A percentile compares a stretch with the other conserved stretches of the same genome.
These are phyloP conservation scores for Coriaria nepalensis DNA, from an alignment of 306 rosid species.

Conservation along the genomic window DNA sequence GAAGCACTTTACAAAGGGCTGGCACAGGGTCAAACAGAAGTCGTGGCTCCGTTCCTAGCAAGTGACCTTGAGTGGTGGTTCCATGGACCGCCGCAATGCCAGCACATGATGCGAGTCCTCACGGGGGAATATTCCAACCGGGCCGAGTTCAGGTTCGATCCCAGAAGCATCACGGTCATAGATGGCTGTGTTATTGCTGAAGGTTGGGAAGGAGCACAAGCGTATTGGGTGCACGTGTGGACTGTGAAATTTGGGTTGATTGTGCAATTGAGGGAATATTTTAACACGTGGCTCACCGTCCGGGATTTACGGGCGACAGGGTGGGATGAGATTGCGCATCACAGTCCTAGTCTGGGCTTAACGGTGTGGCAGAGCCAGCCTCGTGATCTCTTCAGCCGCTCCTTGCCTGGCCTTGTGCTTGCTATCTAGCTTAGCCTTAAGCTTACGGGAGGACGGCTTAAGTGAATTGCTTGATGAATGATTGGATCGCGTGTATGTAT, in stretches of 20 bases:
- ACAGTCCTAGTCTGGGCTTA: conserved; percentile 4
- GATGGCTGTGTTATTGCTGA: conserved; percentile 50
- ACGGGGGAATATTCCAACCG: conserved; percentile 46
- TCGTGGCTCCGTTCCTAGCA: conserved; percentile 38
- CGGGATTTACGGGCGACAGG: conserved; percentile 41
- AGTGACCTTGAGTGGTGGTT: conserved; percentile 88
- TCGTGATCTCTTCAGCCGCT: conserved; percentile 49
- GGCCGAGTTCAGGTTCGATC: conserved; percentile 55
- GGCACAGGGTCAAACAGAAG: conserved; percentile 24
- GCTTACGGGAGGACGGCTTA: too few species aligned
- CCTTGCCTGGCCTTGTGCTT: conserved; percentile 60
- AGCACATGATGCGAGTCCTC: conserved; percentile 84
- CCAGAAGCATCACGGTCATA: conserved; percentile 40
- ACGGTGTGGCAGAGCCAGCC: conserved; percentile 87
- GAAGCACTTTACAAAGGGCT: conserved; percentile 54
- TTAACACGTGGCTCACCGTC: conserved; percentile 88
- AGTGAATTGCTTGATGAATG: too few species aligned
- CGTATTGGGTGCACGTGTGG: conserved; percentile 94
- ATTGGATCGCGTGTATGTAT: too few species aligned
- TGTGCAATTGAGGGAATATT: conserved; percentile 69
- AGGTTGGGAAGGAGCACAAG: conserved; percentile 82
- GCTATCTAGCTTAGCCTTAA: conserved; percentile 48
- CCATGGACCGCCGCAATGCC: conserved; percentile 85
- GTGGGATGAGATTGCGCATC: conserved; percentile 24
- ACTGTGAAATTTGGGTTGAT: conserved; percentile 49